Conservation (phyloP, 768 basidiomycete genomes). For the Pleurotus sapidus region DNA sequence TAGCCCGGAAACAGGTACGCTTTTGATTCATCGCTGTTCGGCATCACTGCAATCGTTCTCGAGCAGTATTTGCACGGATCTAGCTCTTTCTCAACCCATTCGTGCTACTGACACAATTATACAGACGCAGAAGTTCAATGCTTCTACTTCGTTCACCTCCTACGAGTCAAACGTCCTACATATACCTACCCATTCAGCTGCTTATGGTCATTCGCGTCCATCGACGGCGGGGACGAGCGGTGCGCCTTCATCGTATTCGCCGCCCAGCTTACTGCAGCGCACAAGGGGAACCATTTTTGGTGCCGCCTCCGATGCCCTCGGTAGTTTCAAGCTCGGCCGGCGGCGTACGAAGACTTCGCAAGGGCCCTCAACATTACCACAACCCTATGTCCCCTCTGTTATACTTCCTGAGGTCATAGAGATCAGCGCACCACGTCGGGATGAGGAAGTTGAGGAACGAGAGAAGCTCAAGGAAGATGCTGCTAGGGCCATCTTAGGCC, state of each 20-base stretch:
- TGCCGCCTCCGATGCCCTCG: slow-evolving; percentile 50
- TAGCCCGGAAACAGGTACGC: slow-evolving; percentile 3
- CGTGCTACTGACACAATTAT: not conserved
- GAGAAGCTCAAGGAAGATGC: slow-evolving; percentile 73
- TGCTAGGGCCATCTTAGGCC: slow-evolving; percentile 67
- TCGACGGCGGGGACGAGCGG: slow-evolving; percentile 18
- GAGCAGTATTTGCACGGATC: not conserved
- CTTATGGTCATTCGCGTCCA: slow-evolving; percentile 8
- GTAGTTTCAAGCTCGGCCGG: slow-evolving; percentile 43
- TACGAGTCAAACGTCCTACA: slow-evolving; percentile 10
- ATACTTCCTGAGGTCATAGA: slow-evolving; percentile 72
- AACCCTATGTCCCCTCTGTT: slow-evolving; percentile 22
- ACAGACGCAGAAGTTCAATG: slow-evolving; percentile 19
- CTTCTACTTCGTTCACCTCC: slow-evolving; percentile 15
- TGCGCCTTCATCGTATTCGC: slow-evolving; percentile 9
- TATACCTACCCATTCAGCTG: slow-evolving; percentile 1
- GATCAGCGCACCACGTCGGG: slow-evolving; percentile 51
- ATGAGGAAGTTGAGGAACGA: slow-evolving; percentile 70
- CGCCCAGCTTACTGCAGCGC: slow-evolving; percentile 25
- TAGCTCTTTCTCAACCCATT: not conserved
- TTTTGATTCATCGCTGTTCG: not conserved
- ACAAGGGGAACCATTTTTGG: slow-evolving; percentile 45
- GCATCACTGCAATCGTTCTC: not conserved
- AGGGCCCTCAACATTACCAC: slow-evolving; percentile 19
- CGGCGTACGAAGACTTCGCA: slow-evolving; percentile 33